Evolutionary conservation across 2,329 filamentous ascomycete genomes (phyloP), one percentile per base, ranked within the genome.

Genomic region (Colletotrichum graminicola): DNA sequence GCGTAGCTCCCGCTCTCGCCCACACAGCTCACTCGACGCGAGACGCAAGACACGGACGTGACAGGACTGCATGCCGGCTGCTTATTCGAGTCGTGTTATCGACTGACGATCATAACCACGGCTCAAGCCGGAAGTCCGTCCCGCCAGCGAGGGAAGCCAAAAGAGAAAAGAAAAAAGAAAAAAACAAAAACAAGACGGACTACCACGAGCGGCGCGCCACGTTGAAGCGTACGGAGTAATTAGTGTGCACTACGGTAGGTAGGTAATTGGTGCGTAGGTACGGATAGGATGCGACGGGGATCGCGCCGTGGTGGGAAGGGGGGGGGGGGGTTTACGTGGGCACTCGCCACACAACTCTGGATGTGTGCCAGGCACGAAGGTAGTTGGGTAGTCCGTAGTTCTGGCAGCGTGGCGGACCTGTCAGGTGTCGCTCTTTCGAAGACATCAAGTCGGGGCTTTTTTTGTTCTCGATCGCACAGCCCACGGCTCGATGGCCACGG

Each of bases 401-500:
- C 29, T 29, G 29, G 29, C 29, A 34, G 49, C 21, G 16, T 67
- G 54, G 43, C 45, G 52, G 52, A 26, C 43, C 54, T 52, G 32
- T 59, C 47, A 45, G 54, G 34, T 26, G 34, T 16, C 51, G 39
- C 18, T 18, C 34, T 32, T 34, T 21, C 2, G 21, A 49, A 34
- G 59, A 34, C 36, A 41, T 47, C 41, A 41, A 32, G 43, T 34
- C 43, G 32, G 41, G 29, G 43, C 16, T 23, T 39, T 52, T 52
- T 51, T 54, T 39, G 52, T 60, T 55, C 49, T 68, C 69, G 69
- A 72, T 72, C 69, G 36, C 60, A 21, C 12, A 39, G 69, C 65
- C 32, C 36, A 60, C 32, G 23, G 45, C 36, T 72, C 69, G 69
- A 72, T 72, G 69, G 54, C 45, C 66, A 60, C 45, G 60, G 47